Evolutionary conservation across 108 stramenopile species (phyloP).

Genomic region (Mayamaea pseudoterrestris): DNA sequence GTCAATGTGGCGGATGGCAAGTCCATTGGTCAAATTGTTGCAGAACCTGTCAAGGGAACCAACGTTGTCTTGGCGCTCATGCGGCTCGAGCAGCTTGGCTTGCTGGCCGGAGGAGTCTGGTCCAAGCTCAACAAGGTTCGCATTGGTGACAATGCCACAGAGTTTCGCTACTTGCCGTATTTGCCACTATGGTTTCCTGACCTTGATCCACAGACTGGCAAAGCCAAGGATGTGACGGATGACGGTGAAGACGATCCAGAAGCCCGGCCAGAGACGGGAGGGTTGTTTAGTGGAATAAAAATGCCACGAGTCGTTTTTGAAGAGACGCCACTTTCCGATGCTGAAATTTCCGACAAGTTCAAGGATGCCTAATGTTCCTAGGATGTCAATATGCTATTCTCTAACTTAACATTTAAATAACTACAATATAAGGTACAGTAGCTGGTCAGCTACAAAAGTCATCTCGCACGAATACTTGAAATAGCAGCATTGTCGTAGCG

Average conservation of each 20-base stretch:
- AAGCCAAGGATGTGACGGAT: constrained; percentile 31
- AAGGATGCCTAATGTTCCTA: no score
- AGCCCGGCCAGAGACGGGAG: no score
- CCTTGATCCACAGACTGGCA: constrained; percentile 61
- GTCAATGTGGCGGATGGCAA: constrained; percentile 65
- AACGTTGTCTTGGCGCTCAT: constrained; percentile 71
- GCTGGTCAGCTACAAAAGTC: no score
- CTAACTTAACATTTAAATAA: no score
- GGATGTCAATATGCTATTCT: no score
- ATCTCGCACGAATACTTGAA: no score
- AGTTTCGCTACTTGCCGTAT: constrained; percentile 71
- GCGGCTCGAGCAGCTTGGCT: constrained; percentile 62
- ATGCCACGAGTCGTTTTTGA: no score
- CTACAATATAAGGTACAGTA: no score
- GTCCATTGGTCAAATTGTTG: constrained; percentile 68
- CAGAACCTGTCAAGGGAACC: constrained; percentile 59
- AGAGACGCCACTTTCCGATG: no score
- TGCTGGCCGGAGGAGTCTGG: constrained; percentile 35
- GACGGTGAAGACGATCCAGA: constrained; percentile 1
- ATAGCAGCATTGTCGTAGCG: no score
- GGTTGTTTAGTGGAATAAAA: no score
- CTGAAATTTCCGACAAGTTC: no score
- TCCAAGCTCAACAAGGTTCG: constrained; percentile 50
- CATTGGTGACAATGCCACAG: constrained; percentile 39
- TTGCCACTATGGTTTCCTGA: constrained; percentile 80